These are phyloP conservation scores for Escovopsis sp. DNA, from an alignment of 2,329 filamentous ascomycete species.

Conservation along the genomic window DNA sequence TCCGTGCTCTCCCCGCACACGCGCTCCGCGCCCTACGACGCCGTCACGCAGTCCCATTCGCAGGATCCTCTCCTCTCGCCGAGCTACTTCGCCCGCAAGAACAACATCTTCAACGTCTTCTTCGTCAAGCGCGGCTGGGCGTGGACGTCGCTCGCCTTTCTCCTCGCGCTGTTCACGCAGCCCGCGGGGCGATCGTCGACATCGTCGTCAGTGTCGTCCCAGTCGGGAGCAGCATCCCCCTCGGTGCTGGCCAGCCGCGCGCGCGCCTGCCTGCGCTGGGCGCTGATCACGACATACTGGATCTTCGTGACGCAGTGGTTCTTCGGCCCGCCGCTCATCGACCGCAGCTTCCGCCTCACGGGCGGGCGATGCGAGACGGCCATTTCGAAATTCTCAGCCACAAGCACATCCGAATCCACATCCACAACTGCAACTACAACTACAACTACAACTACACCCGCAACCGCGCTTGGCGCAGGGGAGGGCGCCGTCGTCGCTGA, in stretches of 20 bases:
- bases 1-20: slow-evolving; percentile 60
- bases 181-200: slow-evolving; percentile 27
- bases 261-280: slow-evolving; percentile 53
- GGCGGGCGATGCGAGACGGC: slow-evolving; percentile 66
- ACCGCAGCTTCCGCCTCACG: slow-evolving; percentile 75
- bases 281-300: slow-evolving; percentile 62
- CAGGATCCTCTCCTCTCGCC: slow-evolving; percentile 41
- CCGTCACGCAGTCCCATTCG: slow-evolving; percentile 45
- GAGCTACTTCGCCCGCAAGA: slow-evolving; percentile 85
- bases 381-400: slow-evolving; percentile 23
- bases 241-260: slow-evolving; percentile 21
- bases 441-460: too few species aligned
- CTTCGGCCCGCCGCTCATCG: slow-evolving; percentile 81
- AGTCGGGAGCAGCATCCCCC: slow-evolving; percentile 3
- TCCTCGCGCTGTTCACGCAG: slow-evolving; percentile 54
- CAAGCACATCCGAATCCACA: slow-evolving; percentile 13
- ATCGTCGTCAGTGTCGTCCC: too few species aligned
- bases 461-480: too few species aligned
- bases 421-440: too few species aligned
- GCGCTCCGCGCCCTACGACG: slow-evolving; percentile 47
- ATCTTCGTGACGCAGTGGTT: slow-evolving; percentile 88
- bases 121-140: slow-evolving; percentile 95
- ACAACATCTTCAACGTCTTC: slow-evolving; percentile 78
- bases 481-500: too few species aligned
- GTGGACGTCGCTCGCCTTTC: slow-evolving; percentile 69